phyloP scores from a whole-genome alignment of 2,329 filamentous ascomycete species.

The Coniochaeta prunicola region DNA sequence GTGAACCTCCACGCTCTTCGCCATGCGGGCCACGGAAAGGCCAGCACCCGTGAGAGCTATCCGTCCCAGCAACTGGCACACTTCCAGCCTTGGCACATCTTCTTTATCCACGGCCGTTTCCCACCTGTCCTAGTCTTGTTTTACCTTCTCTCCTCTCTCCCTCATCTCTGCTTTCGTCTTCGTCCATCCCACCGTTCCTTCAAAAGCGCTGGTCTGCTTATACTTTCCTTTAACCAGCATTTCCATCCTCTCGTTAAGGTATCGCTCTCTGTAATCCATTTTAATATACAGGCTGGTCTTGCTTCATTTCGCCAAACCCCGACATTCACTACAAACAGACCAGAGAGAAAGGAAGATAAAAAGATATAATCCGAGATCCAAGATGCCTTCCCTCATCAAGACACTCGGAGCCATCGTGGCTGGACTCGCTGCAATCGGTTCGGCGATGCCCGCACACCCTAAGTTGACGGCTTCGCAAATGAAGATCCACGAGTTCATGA shows the following conservation, averaged over 20 bases:
- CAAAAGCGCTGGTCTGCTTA: constrained; percentile 47
- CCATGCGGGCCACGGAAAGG: not conserved
- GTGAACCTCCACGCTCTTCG: not conserved
- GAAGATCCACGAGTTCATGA: constrained; percentile 37
- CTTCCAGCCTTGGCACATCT: constrained; percentile 12
- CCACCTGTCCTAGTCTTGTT: constrained; percentile 2
- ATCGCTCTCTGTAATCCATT: constrained; percentile 18
- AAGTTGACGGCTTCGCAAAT: constrained; percentile 37
- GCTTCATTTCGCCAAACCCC: constrained; percentile 18
- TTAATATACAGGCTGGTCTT: constrained; percentile 23
- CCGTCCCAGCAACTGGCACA: not conserved
- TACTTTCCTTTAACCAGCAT: constrained; percentile 14
- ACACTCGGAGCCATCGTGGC: constrained; percentile 31
- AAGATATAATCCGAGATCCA: constrained; percentile 17
- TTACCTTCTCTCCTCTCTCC: constrained; percentile 5
- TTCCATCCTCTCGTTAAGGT: not conserved
- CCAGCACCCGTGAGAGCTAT: not conserved
- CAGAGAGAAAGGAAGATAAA: constrained; percentile 13
- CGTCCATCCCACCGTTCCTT: constrained; percentile 9
- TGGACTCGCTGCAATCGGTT: constrained; percentile 35
- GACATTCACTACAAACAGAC: constrained; percentile 11
- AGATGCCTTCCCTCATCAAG: constrained; percentile 41
- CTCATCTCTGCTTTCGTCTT: constrained; percentile 11
- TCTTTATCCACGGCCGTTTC: constrained; percentile 18
- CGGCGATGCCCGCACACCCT: constrained; percentile 38